A percentile compares a stretch with the other conserved stretches of the same genome.
phyloP scores from a whole-genome alignment of 495 filamentous ascomycete species.

The Penicillium paradoxum region DNA sequence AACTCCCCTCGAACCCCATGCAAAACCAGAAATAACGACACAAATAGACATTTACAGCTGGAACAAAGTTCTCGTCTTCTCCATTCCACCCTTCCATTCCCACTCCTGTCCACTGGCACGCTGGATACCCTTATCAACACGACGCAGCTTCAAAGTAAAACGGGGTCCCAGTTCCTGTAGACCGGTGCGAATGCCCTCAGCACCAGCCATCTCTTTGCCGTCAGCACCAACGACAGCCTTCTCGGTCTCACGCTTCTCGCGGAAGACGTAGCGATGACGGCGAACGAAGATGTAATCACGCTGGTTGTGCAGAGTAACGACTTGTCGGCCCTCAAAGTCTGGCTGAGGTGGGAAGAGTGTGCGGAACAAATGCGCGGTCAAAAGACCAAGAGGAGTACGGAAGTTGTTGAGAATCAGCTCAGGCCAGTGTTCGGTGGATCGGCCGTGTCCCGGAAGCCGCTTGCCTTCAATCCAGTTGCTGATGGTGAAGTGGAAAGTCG shows the following conservation, averaged over 20 bases:
- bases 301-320: slow-evolving; percentile 90
- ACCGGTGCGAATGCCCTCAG: slow-evolving; percentile 76
- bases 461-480: slow-evolving; percentile 82
- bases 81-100: slow-evolving; percentile 92
- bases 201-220: slow-evolving; percentile 79
- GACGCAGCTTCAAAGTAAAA: slow-evolving; percentile 81
- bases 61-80: slow-evolving; percentile 90
- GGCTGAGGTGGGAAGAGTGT: slow-evolving; percentile 77
- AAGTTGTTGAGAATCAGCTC: slow-evolving; percentile 96
- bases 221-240: slow-evolving; percentile 80
- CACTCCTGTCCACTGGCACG: slow-evolving; percentile 78
- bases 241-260: slow-evolving; percentile 77
- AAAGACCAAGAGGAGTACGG: slow-evolving; percentile 81
- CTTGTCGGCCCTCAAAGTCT: slow-evolving; percentile 77
- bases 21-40: slow-evolving; percentile 17
- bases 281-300: slow-evolving; percentile 94
- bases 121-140: slow-evolving; percentile 88
- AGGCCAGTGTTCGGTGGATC: slow-evolving; percentile 81
- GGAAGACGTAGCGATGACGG: slow-evolving; percentile 85
- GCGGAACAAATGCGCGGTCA: slow-evolving; percentile 83
- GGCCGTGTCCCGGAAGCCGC: slow-evolving; percentile 80
- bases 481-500: slow-evolving; percentile 83
- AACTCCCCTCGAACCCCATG: slow-evolving; percentile 30
- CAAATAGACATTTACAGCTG: slow-evolving; percentile 57
- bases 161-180: slow-evolving; percentile 81